These are phyloP conservation scores for Lachnum nothofagi DNA, from an alignment of 2,329 filamentous ascomycete species.

Conservation along the genomic window DNA sequence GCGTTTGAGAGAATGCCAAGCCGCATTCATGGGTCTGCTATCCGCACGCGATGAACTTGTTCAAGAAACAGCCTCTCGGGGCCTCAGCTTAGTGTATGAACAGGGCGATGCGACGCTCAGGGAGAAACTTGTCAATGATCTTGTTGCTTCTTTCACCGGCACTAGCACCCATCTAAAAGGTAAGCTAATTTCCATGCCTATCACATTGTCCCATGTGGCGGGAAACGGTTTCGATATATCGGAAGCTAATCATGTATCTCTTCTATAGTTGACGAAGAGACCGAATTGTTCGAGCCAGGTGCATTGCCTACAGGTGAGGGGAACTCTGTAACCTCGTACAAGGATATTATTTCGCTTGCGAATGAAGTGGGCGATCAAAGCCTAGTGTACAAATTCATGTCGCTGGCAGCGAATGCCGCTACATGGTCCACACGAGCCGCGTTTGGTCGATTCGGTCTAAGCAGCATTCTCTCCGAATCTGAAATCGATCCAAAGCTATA, in stretches of 20 bases:
- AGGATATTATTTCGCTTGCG: conserved; percentile 93
- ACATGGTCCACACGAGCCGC: conserved; percentile 97
- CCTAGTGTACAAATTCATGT: conserved; percentile 98
- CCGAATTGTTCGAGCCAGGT: conserved; percentile 87
- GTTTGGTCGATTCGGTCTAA: conserved; percentile 89
- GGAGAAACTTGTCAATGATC: conserved; percentile 76
- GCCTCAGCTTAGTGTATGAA: conserved; percentile 88
- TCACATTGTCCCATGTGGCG: too few relatives aligned
- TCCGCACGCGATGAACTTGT: conserved; percentile 88
- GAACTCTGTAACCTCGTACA: conserved; percentile 87
- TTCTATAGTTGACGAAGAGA: conserved; percentile 68
- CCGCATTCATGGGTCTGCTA: conserved; percentile 80
- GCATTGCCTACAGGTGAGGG: conserved; percentile 86
- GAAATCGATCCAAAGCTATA: conserved; percentile 88
- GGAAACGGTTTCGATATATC: too few relatives aligned
- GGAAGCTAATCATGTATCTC: too few relatives aligned
- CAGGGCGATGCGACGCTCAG: conserved; percentile 78
- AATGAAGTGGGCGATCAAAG: conserved; percentile 94
- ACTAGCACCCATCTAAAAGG: conserved; percentile 64
- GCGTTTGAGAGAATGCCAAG: conserved; percentile 72
- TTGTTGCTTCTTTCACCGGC: conserved; percentile 84
- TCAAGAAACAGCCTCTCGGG: conserved; percentile 89
- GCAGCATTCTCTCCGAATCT: conserved; percentile 84
- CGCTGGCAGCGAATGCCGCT: conserved; percentile 87
- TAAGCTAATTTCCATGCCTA: too few relatives aligned